These are phyloP conservation scores for Globisporangium takayamanum DNA, from an alignment of 352 stramenopile species.

Conservation along the genomic window DNA sequence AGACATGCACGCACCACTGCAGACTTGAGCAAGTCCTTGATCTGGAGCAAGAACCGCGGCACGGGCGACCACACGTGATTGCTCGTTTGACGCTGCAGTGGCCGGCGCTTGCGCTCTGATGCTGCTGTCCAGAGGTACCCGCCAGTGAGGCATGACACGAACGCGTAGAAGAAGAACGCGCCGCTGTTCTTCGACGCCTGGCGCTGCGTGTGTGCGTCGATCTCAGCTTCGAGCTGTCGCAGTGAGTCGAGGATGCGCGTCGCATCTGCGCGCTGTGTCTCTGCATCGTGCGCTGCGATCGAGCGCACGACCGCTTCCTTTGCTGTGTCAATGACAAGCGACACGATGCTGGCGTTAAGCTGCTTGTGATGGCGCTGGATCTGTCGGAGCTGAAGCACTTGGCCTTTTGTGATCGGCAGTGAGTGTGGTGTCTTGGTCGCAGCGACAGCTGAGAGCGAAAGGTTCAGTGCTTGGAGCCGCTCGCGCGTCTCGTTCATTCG, in stretches of 20 bases:
- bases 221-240: constrained; percentile 4
- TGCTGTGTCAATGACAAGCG: constrained; percentile 4
- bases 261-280: background rate
- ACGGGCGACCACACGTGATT: constrained; percentile 30
- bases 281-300: background rate
- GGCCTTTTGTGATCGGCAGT: constrained; percentile 1
- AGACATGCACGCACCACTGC: constrained; percentile 24
- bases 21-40: constrained; percentile 29
- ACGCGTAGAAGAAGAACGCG: constrained; percentile 30
- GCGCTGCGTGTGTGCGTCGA: constrained; percentile 7
- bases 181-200: constrained; percentile 6
- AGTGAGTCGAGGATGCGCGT: constrained; percentile 3
- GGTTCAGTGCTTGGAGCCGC: constrained; percentile 9
- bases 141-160: constrained; percentile 20
- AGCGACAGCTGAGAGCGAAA: constrained; percentile 5
- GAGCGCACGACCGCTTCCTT: background rate
- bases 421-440: background rate
- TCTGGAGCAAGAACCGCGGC: constrained; percentile 18
- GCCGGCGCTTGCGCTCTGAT: constrained; percentile 10
- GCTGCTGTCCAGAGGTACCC: constrained; percentile 26
- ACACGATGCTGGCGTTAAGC: constrained; percentile 6
- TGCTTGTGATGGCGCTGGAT: constrained; percentile 8
- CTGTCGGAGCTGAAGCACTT: constrained; percentile 10
- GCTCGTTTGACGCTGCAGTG: constrained; percentile 3
- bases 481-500: constrained; percentile 7